Conservation (phyloP, 169 alveolate species). For the Fabrea salina region DNA sequence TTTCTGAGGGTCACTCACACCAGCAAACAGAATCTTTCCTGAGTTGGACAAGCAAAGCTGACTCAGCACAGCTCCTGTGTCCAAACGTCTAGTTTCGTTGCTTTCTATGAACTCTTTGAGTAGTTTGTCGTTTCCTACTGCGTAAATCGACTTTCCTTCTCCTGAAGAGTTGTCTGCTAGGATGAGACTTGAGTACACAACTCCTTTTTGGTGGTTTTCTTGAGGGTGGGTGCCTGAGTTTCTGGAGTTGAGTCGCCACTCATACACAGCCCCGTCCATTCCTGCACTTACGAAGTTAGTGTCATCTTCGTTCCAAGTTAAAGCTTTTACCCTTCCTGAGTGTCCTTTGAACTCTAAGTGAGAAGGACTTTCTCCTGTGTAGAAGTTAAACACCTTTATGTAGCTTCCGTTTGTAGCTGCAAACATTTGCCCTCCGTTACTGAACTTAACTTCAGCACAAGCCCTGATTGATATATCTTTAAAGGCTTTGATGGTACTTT, state of each 20-base stretch:
- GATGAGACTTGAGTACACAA: conserved; percentile 41
- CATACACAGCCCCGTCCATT: conserved; percentile 86
- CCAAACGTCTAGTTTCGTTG: not conserved
- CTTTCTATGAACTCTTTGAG: conserved; percentile 48
- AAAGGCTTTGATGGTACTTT: conserved; percentile 77
- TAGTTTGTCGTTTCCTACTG: conserved; percentile 71
- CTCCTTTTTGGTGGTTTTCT: conserved; percentile 46
- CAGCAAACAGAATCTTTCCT: conserved; percentile 69
- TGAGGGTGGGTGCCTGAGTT: not conserved
- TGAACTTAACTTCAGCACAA: conserved; percentile 86
- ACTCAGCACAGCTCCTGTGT: conserved; percentile 40
- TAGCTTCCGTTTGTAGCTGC: conserved; percentile 84
- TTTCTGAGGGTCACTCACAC: conserved; percentile 60
- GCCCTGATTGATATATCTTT: conserved; percentile 84
- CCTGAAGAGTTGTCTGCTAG: not conserved
- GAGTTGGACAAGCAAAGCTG: conserved; percentile 61
- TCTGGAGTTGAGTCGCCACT: conserved; percentile 66
- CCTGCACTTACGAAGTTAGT: conserved; percentile 86
- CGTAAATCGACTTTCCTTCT: conserved; percentile 35
- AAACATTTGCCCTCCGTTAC: conserved; percentile 91
- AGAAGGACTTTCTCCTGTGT: conserved; percentile 85
- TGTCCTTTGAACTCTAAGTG: conserved; percentile 73
- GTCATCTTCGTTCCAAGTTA: conserved; percentile 90
- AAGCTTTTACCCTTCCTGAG: conserved; percentile 82
- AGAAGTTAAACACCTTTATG: conserved; percentile 84